Evolutionary conservation across 192 early-diverging fungal genomes (phyloP), one percentile per base, ranked within the genome.

Genomic region (Backusella australiensis): DNA sequence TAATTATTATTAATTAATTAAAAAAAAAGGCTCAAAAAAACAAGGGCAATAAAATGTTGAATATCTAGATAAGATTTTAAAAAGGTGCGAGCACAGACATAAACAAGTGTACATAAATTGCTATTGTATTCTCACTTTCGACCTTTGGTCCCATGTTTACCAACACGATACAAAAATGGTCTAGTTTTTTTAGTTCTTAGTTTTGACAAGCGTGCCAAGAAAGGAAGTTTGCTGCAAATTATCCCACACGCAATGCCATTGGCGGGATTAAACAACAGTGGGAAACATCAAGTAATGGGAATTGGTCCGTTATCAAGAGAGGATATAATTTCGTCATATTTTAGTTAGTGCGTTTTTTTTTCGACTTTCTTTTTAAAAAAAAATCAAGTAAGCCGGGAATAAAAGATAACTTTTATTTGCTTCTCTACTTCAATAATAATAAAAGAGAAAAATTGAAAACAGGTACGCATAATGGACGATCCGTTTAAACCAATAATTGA

Each of bases 401-500:
- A 23, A 59, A 26, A 23, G 53, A 12, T 11, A 26, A 5, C 52
- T 56, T 26, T 59, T 9, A 11, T 59, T 26, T 59, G 9, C 23
- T 26, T 59, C 46, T 49, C 17, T 44, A 44, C 46, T n/a, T 49
- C 46, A 49, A 7, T 49, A 4, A 56, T 8, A 56, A 49, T 15
- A 49, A 49, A 53, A 59, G 26, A 59, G 23, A 59, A 29, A 59
- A 26, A 29, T 2, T 8, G 17, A 59, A 59, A 59, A 59, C 15
- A 63, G 56, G 23, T 14, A 63, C 56, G 56, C 56, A 63, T 63
- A 63, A 63, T 63, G 21, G 56, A 29, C 56, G 56, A 63, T 63
- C 56, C 26, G 56, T 63, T 63, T 63, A 63, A 63, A 23, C 56
- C 56, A 63, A 63, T 63, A 63, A 63, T 26, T 63, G 56, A 63